These are phyloP conservation scores for Diaporthe capsici DNA, from an alignment of 2,329 filamentous ascomycete species.

Conservation along the genomic window DNA sequence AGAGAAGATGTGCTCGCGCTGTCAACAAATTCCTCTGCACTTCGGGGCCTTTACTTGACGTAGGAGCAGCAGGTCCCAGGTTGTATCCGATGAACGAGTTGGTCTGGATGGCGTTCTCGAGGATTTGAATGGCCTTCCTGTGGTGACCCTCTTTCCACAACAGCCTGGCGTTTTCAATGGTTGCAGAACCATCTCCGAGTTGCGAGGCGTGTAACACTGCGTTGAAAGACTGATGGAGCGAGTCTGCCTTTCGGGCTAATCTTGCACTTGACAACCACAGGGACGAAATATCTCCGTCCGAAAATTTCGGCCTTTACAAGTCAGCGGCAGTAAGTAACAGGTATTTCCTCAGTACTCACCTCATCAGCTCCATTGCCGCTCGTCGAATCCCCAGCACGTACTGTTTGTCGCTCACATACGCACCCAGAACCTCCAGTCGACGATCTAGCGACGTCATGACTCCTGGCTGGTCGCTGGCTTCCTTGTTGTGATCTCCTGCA, in stretches of 20 bases:
- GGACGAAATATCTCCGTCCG: slow-evolving; percentile 81
- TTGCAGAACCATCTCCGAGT: slow-evolving; percentile 87
- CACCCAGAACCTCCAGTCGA: slow-evolving; percentile 89
- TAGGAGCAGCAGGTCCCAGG: slow-evolving; percentile 52
- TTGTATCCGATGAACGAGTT: slow-evolving; percentile 74
- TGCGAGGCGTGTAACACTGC: slow-evolving; percentile 90
- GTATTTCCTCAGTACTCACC: slow-evolving; percentile 60
- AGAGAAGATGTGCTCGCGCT: slow-evolving; percentile 86
- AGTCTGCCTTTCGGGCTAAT: slow-evolving; percentile 87
- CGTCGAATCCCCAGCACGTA: slow-evolving; percentile 89
- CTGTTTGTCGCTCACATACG: slow-evolving; percentile 93
- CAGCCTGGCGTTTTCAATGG: slow-evolving; percentile 93
- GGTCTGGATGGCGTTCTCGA: slow-evolving; percentile 87
- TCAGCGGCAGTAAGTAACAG: slow-evolving; percentile 46
- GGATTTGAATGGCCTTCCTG: slow-evolving; percentile 92
- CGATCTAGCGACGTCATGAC: slow-evolving; percentile 73
- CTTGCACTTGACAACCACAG: slow-evolving; percentile 89
- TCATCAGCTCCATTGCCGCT: slow-evolving; percentile 86
- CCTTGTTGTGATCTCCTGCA: slow-evolving; percentile 62
- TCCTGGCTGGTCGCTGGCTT: slow-evolving; percentile 55
- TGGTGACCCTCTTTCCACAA: slow-evolving; percentile 95
- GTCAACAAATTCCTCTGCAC: slow-evolving; percentile 72
- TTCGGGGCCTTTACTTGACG: slow-evolving; percentile 58
- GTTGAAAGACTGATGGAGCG: slow-evolving; percentile 90
- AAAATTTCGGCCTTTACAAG: slow-evolving; percentile 69